phyloP scores from a whole-genome alignment of 2,329 filamentous ascomycete genomes.

The Fusarium mangiferae region DNA sequence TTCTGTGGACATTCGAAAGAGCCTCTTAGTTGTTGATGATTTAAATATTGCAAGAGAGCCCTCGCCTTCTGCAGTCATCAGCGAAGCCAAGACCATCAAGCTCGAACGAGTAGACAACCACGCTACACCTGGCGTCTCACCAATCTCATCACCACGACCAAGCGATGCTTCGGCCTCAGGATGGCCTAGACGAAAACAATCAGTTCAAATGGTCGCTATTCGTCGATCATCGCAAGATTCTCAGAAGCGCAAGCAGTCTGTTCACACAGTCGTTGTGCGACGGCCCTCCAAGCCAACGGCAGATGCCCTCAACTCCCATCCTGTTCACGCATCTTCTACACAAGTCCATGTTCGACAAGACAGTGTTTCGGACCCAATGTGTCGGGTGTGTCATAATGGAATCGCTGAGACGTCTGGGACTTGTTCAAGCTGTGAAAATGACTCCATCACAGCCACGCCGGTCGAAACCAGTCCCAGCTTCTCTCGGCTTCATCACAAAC shows the following conservation, averaged over 20 bases:
- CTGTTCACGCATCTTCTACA: conserved; percentile 7
- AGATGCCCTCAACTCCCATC: conserved; percentile 38
- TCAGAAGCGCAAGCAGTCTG: conserved; percentile 24
- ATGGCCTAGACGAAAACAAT: conserved; percentile 25
- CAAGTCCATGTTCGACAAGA: conserved; percentile 40
- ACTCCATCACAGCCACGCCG: conserved; percentile 16
- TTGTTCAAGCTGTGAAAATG: conserved; percentile 41
- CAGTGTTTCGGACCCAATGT: conserved; percentile 36
- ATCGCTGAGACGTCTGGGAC: conserved; percentile 38
- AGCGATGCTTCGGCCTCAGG: conserved; percentile 1
- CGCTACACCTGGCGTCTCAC: conserved; percentile 24
- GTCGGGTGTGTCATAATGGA: conserved; percentile 36
- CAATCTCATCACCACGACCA: conserved; percentile 22
- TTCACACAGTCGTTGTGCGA: conserved; percentile 17
- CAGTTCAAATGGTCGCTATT: conserved; percentile 25
- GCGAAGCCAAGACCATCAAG: conserved; percentile 33
- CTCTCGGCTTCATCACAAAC: conserved; percentile 12
- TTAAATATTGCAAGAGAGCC: conserved; percentile 17
- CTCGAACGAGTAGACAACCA: conserved; percentile 34
- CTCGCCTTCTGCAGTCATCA: conserved; percentile 28
- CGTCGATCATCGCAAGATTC: conserved; percentile 23
- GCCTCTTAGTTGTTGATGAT: conserved; percentile 14
- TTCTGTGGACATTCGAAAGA: conserved; percentile 14
- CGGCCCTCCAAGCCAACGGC: conserved; percentile 28
- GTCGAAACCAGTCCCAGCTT: conserved; percentile 10